These are phyloP conservation scores for Kluyveromyces lactis DNA, from an alignment of 805 yeast genomes.

Conservation along the genomic window DNA sequence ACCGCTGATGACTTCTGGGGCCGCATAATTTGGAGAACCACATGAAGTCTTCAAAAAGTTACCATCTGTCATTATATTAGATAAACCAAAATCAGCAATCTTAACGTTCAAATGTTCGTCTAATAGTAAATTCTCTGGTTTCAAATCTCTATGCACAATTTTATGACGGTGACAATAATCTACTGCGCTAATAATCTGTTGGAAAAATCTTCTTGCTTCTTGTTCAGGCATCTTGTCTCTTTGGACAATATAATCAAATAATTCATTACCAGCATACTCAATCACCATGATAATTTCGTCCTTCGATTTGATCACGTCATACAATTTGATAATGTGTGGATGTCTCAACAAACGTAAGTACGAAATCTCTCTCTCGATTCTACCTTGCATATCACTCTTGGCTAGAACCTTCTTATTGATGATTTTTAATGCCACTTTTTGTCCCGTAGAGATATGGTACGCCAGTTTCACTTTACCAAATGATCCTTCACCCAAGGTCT, in stretches of 20 bases:
- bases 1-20: slow-evolving; percentile 94
- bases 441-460: slow-evolving; percentile 83
- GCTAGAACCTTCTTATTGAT: slow-evolving; percentile 88
- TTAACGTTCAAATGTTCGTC: slow-evolving; percentile 89
- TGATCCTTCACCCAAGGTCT: slow-evolving; percentile 92
- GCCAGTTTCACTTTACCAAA: slow-evolving; percentile 94
- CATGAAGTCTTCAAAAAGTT: slow-evolving; percentile 90
- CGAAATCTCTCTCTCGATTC: slow-evolving; percentile 90
- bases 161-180: slow-evolving; percentile 95
- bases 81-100: slow-evolving; percentile 92
- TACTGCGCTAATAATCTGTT: slow-evolving; percentile 92
- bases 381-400: slow-evolving; percentile 93
- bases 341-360: slow-evolving; percentile 82
- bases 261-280: slow-evolving; percentile 93
- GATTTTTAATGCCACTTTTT: slow-evolving; percentile 85
- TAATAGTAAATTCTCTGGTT: slow-evolving; percentile 85
- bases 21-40: slow-evolving; percentile 96
- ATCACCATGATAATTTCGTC: slow-evolving; percentile 97
- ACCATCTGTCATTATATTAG: slow-evolving; percentile 96
- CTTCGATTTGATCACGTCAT: slow-evolving; percentile 90
- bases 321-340: slow-evolving; percentile 91
- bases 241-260: slow-evolving; percentile 92
- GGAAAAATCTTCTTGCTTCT: slow-evolving; percentile 89
- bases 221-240: slow-evolving; percentile 86
- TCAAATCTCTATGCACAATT: slow-evolving; percentile 92